These are phyloP conservation scores for Phaeolepiota aurea DNA, from an alignment of 768 basidiomycete species.

Conservation along the genomic window DNA sequence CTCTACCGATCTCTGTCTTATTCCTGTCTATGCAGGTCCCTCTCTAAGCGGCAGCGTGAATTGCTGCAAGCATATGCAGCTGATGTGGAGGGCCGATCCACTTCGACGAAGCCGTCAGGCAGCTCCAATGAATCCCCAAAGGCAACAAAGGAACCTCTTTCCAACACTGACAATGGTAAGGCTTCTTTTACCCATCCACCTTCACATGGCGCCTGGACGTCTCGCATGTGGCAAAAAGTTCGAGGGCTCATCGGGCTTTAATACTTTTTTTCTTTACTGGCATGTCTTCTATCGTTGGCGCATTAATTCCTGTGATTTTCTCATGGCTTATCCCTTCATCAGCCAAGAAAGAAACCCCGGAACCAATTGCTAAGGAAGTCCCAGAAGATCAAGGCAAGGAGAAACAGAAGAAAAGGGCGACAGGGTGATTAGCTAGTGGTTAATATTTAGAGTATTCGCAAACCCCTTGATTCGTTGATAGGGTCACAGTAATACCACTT, in stretches of 20 bases:
- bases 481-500: constrained; percentile 2
- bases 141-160: constrained; percentile 14
- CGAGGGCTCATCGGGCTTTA: constrained; percentile 64
- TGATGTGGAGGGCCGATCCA: constrained; percentile 72
- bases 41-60: constrained; percentile 78
- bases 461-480: constrained; percentile 1
- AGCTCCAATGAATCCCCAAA: constrained; percentile 1
- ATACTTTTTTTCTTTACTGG: constrained; percentile 52
- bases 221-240: constrained; percentile 59
- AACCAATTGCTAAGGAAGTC: constrained; percentile 17
- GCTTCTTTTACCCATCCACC: constrained; percentile 52
- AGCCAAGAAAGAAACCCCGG: constrained; percentile 14
- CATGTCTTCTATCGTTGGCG: constrained; percentile 33
- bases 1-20: not conserved
- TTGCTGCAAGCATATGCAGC: constrained; percentile 87
- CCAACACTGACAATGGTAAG: constrained; percentile 64
- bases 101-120: constrained; percentile 5
- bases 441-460: constrained; percentile 4
- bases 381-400: constrained; percentile 31
- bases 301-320: constrained; percentile 13
- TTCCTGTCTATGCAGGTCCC: constrained; percentile 41
- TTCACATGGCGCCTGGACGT: constrained; percentile 57
- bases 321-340: constrained; percentile 16
- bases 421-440: constrained; percentile 21
- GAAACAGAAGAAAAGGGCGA: constrained; percentile 42